phyloP scores from a whole-genome alignment of 1,284 basidiomycete genomes.

The Cryptococcus hybrid region DNA sequence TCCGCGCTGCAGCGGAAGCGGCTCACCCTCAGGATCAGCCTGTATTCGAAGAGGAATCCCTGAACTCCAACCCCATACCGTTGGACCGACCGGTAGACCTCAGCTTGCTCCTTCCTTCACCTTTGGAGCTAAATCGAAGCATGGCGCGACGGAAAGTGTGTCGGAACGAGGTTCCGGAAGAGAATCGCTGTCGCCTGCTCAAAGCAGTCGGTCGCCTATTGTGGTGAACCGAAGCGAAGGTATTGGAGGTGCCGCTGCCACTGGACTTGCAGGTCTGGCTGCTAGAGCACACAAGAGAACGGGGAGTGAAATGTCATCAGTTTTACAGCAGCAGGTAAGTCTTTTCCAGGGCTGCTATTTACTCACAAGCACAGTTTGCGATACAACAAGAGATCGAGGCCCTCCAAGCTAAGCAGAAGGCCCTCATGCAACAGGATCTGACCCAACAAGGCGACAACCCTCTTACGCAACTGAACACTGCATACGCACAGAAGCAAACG shows the following conservation, averaged over 20 bases:
- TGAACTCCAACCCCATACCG: conserved; percentile 20
- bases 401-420: conserved; percentile 83
- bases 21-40: conserved; percentile 25
- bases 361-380: conserved; percentile 62
- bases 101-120: conserved; percentile 85
- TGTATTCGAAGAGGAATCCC: conserved; percentile 48
- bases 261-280: conserved; percentile 46
- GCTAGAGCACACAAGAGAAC: conserved; percentile 54
- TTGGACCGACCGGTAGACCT: conserved; percentile 78
- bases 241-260: conserved; percentile 40
- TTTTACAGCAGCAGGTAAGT: conserved; percentile 81
- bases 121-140: conserved; percentile 66
- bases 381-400: conserved; percentile 87
- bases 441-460: conserved; percentile 60
- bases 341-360: background rate
- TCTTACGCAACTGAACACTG: conserved; percentile 47
- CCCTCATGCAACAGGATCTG: conserved; percentile 81
- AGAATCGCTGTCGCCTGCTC: conserved; percentile 18
- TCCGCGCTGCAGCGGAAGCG: conserved; percentile 9
- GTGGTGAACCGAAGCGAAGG: conserved; percentile 38
- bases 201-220: conserved; percentile 15
- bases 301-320: conserved; percentile 62
- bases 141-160: conserved; percentile 10
- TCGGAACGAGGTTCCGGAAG: conserved; percentile 5
- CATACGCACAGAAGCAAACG: conserved; percentile 17